A percentile compares a stretch with the other conserved stretches of the same genome.
These are phyloP conservation scores for Posidonia oceanica DNA, from an alignment of 116 monocot genomes.

Conservation along the genomic window DNA sequence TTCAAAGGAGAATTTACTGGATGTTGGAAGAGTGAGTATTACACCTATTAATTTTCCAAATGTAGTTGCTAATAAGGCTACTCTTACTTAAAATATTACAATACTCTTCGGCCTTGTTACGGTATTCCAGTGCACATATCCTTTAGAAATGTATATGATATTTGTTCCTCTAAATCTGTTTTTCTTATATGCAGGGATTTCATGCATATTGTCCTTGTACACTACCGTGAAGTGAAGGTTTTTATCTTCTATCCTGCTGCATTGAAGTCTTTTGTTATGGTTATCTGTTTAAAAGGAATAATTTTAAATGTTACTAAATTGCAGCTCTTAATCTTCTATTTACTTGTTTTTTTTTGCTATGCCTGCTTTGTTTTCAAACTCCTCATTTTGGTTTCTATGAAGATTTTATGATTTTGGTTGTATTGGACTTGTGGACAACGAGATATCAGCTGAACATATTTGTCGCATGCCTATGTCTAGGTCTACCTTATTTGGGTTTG, in stretches of 20 bases:
- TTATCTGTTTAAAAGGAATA: no score
- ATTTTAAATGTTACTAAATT: no score
- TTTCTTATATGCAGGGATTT: slow-evolving; percentile 45
- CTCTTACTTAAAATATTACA: neutral
- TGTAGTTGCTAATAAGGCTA: neutral
- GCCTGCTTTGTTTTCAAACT: no score
- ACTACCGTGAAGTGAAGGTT: slow-evolving; percentile 77
- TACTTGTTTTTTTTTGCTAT: no score
- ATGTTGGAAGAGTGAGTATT: slow-evolving; percentile 86
- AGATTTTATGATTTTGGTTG: no score
- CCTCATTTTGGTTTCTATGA: no score
- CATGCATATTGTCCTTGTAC: slow-evolving; percentile 82
- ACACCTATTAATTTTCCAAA: neutral
- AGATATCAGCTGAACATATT: no score
- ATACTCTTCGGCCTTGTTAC: neutral
- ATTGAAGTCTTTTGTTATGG: neutral
- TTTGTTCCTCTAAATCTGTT: neutral
- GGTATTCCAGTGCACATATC: neutral
- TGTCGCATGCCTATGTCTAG: no score
- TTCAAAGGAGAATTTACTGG: slow-evolving; percentile 96
- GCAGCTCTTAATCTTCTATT: no score
- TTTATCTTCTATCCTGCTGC: neutral
- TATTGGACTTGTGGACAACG: no score
- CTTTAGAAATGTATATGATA: neutral
- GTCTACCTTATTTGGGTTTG: no score